Evolutionary conservation across 306 rosid genomes (phyloP).

Genomic region (Amphicarpaea edgeworthii): DNA sequence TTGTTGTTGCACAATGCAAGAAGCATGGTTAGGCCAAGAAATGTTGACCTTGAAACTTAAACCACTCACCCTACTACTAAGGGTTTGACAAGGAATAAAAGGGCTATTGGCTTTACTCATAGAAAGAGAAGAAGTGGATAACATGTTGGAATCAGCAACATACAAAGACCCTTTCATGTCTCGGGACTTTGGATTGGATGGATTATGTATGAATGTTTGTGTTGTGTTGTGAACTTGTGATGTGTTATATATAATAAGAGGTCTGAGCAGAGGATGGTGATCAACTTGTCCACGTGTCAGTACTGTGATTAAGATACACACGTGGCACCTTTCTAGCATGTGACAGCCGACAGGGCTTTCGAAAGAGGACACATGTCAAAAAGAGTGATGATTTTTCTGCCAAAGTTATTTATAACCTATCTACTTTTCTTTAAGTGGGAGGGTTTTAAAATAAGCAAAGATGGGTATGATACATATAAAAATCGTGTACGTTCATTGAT

Average conservation of each 20-base stretch:
- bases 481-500: no score
- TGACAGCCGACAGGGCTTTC: constrained; percentile 9
- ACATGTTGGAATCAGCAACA: neutral
- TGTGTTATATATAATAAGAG: neutral
- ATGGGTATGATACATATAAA: no score
- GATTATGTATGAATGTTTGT: neutral
- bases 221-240: no score
- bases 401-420: neutral
- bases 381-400: no score
- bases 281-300: constrained; percentile 13
- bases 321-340: constrained; percentile 21
- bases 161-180: constrained; percentile 45
- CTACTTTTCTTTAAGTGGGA: neutral
- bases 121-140: constrained; percentile 24
- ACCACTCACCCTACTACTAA: neutral
- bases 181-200: neutral
- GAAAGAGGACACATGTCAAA: neutral
- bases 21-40: constrained; percentile 24
- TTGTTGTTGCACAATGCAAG: neutral
- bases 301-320: neutral
- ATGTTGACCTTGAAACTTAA: neutral
- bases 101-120: neutral
- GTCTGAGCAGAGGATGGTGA: constrained; percentile 6
- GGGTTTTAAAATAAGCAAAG: neutral
- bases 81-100: constrained; percentile 18